phyloP scores from a whole-genome alignment of 1,284 basidiomycete species.

The Tylopilus sp. region DNA sequence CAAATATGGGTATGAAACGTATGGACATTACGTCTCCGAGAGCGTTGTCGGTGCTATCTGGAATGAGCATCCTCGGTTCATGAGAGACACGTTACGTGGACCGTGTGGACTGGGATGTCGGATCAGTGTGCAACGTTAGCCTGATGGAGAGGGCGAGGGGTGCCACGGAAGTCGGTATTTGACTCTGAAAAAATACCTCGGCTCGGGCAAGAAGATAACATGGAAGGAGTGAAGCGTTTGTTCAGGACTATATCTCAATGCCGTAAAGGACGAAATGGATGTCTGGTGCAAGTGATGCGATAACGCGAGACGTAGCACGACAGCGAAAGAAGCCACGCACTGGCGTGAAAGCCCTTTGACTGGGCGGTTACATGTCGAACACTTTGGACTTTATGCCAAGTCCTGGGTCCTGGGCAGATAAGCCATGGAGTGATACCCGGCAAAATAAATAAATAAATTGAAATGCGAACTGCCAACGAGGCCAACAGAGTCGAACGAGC shows the following conservation, averaged over 20 bases:
- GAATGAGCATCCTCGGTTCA: neutral
- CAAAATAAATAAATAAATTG: neutral
- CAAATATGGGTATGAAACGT: neutral
- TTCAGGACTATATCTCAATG: neutral
- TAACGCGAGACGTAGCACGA: constrained; percentile 2
- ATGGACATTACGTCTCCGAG: constrained; percentile 19
- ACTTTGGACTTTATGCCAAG: neutral
- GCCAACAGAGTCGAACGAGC: neutral
- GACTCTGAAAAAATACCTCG: neutral
- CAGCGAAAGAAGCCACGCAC: neutral
- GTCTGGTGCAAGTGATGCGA: constrained; percentile 6
- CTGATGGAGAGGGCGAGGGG: neutral
- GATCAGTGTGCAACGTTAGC: neutral
- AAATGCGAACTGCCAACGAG: neutral
- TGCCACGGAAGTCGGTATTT: constrained; percentile 3
- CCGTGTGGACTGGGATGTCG: neutral
- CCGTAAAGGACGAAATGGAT: constrained; percentile 15
- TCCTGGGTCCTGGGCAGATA: constrained; percentile 14
- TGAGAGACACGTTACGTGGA: neutral
- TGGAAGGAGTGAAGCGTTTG: constrained; percentile 17
- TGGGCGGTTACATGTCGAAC: neutral
- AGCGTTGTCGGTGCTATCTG: neutral
- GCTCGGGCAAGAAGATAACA: constrained; percentile 4
- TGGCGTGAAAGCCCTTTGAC: neutral
- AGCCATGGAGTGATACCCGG: neutral